Base-by-base conservation (phyloP, 257 asterid genomes). In the Salvia miltiorrhiza region DNA sequence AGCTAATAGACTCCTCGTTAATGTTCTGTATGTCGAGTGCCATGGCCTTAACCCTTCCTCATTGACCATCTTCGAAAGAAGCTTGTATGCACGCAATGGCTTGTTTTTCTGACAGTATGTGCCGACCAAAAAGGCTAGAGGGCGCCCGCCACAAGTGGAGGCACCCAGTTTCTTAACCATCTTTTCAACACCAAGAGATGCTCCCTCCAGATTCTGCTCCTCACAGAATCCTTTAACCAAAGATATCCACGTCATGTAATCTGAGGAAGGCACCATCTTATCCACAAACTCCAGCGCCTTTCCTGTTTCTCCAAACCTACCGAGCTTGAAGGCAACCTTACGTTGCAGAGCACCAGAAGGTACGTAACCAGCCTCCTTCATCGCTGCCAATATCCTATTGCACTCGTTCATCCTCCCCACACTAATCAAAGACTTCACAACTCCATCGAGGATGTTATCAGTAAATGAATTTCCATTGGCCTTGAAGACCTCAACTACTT, bases 391-490 rank as follows among this genome's bases (percentile, higher is more conserved):
- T 72, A 93, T 79, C 55, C 67, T 68, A 65, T 74, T 83, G 69
- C 89, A 85, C 65, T 90, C 93, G 8, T 72, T 79, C 72, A 81
- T 60, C 80, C 89, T 87, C 53, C 87, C 96, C 74, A 77, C 96
- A 67, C 96, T 87, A 9, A 76, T 77, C 83, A 93, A 80, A 76
- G 95, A 88, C 83, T 88, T 88, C 39, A 88, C 72, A 71, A 90
- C 62, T 0, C 86, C 84, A 65, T 88, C 76, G 47, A 90, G 69
- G 37, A 80, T 80, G 44, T 83, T 76, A 72, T 82, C 65, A 35
- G 87, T 81, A 73, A 89, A 65, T 28, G 35, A 63, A 80, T 86
- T 76, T 9, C 96, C 95, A 76, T 74, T 80, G 41, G 78, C 88
- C 69, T 70, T 87, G 73, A 77, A 88, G 50, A 79, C 49, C 76